Evolutionary conservation across 2,329 filamentous ascomycete genomes (phyloP), one percentile per base, ranked within the genome.

Genomic region (Verticillium klebahnii): DNA sequence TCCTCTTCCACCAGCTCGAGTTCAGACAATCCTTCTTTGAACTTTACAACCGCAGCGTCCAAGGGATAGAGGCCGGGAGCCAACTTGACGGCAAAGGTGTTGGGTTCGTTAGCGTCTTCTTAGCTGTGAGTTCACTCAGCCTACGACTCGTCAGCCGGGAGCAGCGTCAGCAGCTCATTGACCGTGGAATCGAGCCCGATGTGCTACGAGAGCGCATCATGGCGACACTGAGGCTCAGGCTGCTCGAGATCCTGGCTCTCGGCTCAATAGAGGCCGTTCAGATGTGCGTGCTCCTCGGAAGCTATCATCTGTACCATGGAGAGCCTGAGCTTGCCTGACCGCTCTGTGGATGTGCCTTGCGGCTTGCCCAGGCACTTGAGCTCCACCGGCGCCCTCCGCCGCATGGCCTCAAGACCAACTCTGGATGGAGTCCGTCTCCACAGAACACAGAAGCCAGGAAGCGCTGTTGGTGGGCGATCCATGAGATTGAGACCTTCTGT

Each of bases 381-480:
- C 56, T 77, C 1, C 75, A 77, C 55, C 58, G 63, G 7, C 34
- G 59, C 4, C 32, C 66, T 36, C 34, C 12, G 34, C 9, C 4
- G 8, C 57, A 61, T 15, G 54, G 15, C n/a, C 40, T 37, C 4
- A 12, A n/a, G 17, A n/a, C 58, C 4, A n/a, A 55, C 15, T 9
- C 9, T 3, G 36, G 17, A 15, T 32, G 19, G 12, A 2, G 56
- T n/a, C 36, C 25, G 7, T 50, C 40, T 4, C 55, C 61, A 5
- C 39, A 59, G 34, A 45, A 34, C 1, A 64, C 64, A 14, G 72
- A 74, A 55, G 67, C 69, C 0, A 60, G 70, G 14, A 76, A 77
- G 19, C 70, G 74, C 0, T 74, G 73, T 11, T 78, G 75, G 76
- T 78, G 75, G 74, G 74, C 76, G 1, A 71, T 77, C 0, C 74